A percentile compares a stretch with the other conserved stretches of the same genome.
phyloP scores from a whole-genome alignment of 164 flowering plant species.

The Liriodendron chinense region DNA sequence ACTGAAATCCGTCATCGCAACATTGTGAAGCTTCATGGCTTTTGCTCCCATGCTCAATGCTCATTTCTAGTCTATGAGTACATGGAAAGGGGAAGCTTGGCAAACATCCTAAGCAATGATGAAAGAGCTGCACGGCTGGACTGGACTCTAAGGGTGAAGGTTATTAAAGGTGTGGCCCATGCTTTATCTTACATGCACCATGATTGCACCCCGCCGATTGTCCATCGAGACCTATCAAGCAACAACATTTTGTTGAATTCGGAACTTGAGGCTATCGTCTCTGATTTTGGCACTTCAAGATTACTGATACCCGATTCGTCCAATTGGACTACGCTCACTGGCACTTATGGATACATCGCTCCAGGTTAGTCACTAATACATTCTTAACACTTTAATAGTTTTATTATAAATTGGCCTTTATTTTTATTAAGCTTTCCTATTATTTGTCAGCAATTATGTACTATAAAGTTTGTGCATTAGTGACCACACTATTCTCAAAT shows the following conservation, averaged over 20 bases:
- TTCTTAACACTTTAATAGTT: not conserved
- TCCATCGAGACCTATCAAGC: conserved; percentile 49
- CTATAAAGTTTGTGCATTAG: too few species aligned
- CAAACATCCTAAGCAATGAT: conserved; percentile 30
- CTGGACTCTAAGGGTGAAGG: conserved; percentile 46
- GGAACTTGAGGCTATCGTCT: conserved; percentile 39
- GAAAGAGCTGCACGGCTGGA: conserved; percentile 24
- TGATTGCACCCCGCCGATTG: conserved; percentile 40
- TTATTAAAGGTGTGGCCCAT: conserved; percentile 66
- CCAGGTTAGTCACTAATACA: conserved; percentile 40
- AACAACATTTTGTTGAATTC: conserved; percentile 52
- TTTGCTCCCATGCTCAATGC: conserved; percentile 33
- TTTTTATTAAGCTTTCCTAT: not conserved
- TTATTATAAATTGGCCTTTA: too few species aligned
- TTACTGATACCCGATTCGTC: conserved; percentile 39
- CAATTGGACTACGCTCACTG: conserved; percentile 52
- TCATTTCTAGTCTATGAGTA: conserved; percentile 62
- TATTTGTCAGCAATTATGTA: too few species aligned
- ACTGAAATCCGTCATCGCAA: conserved; percentile 62
- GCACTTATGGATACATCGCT: conserved; percentile 69
- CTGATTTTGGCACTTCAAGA: conserved; percentile 68
- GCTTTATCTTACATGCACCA: conserved; percentile 73
- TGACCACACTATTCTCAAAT: not conserved
- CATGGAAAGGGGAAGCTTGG: conserved; percentile 54
- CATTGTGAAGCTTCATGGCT: conserved; percentile 61